Conservation (phyloP, 176 grass and related monocot species). For the Raddia guianensis region DNA sequence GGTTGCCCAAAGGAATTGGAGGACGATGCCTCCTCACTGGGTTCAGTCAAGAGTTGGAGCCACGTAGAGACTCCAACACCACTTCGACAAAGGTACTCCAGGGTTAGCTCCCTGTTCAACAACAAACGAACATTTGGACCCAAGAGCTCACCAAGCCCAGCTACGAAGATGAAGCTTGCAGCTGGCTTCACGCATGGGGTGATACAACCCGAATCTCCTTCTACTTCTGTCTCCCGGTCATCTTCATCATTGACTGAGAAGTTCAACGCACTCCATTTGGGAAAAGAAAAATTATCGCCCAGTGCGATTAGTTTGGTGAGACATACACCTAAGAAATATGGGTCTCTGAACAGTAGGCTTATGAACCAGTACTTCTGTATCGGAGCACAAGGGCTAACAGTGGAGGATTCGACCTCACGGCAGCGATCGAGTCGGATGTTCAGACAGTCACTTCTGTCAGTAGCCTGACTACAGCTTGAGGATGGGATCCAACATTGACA, state of each 20-base stretch:
- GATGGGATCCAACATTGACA: neutral
- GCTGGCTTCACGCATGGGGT: constrained; percentile 47
- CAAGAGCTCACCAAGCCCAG: constrained; percentile 44
- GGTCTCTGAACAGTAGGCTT: constrained; percentile 55
- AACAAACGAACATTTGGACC: constrained; percentile 70
- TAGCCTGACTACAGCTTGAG: constrained; percentile 40
- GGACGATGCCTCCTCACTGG: constrained; percentile 53
- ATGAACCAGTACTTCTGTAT: constrained; percentile 66
- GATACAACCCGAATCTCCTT: constrained; percentile 43
- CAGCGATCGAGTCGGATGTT: constrained; percentile 35
- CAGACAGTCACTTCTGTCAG: constrained; percentile 50
- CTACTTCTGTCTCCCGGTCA: constrained; percentile 42
- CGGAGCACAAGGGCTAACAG: constrained; percentile 46
- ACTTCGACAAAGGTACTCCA: constrained; percentile 72
- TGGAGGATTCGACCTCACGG: constrained; percentile 34
- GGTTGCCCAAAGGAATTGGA: constrained; percentile 44
- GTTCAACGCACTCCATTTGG: constrained; percentile 35
- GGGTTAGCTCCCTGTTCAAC: constrained; percentile 56
- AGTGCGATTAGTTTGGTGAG: constrained; percentile 36
- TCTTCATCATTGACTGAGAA: constrained; percentile 45
- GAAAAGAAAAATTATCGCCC: constrained; percentile 41
- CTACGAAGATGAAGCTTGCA: constrained; percentile 54
- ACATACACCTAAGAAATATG: constrained; percentile 43
- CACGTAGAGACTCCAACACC: constrained; percentile 63
- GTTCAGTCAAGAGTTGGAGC: constrained; percentile 72